These are phyloP conservation scores for Paramecium octaurelia DNA, from an alignment of 73 alveolate genomes.

Conservation along the genomic window DNA sequence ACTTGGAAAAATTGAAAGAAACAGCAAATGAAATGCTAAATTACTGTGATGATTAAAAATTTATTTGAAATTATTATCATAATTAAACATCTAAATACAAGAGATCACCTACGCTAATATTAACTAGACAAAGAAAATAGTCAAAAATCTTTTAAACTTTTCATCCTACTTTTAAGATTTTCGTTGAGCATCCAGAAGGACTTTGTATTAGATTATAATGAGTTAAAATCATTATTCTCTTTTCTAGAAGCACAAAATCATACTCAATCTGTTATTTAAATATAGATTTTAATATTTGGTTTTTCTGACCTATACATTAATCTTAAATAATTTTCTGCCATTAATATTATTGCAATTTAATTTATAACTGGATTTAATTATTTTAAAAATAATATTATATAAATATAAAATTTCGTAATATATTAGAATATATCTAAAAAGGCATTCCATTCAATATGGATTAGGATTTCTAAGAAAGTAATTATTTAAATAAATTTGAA, in stretches of 20 bases:
- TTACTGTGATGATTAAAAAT: constrained; percentile 7
- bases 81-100: background rate
- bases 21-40: background rate
- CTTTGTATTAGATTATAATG: background rate
- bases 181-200: background rate
- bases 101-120: background rate
- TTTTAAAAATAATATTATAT: too few species aligned
- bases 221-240: background rate
- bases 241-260: too few species aligned
- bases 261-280: background rate
- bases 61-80: background rate
- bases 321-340: too few species aligned
- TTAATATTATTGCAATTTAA: too few species aligned
- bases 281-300: too few species aligned
- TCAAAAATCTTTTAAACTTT: background rate
- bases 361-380: too few species aligned
- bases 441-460: too few species aligned
- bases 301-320: too few species aligned
- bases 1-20: background rate
- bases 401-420: too few species aligned
- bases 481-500: too few species aligned
- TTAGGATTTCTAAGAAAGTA: too few species aligned
- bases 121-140: background rate
- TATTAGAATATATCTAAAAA: too few species aligned
- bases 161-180: background rate